These are phyloP conservation scores for Camellia oleifera DNA, from an alignment of 179 eudicot genomes.

Conservation along the genomic window DNA sequence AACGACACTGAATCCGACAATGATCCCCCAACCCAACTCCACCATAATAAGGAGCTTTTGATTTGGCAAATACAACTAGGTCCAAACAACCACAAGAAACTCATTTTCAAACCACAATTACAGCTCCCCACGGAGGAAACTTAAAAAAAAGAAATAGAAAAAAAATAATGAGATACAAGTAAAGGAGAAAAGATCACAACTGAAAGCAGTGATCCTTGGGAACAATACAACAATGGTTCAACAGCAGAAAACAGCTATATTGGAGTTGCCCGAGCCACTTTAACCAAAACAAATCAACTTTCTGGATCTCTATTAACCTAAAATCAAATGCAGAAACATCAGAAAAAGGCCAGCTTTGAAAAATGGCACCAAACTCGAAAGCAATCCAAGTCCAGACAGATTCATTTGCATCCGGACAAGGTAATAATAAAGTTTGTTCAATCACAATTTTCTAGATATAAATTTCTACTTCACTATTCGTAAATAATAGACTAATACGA, in stretches of 20 bases:
- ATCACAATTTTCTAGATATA: slow-evolving; percentile 16
- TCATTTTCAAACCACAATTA: not conserved
- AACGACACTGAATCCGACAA: too few relatives aligned
- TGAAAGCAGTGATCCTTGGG: not conserved
- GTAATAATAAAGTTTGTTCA: not conserved
- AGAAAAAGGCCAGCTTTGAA: slow-evolving; percentile 10
- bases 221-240: not conserved
- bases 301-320: slow-evolving; percentile 12
- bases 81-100: not conserved
- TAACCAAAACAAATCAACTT: not conserved
- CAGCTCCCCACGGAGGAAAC: not conserved
- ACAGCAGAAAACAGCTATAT: not conserved
- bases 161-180: not conserved
- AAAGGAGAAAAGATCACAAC: not conserved
- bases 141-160: too few relatives aligned
- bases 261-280: not conserved
- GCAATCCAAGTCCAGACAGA: slow-evolving; percentile 11
- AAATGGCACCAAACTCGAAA: slow-evolving; percentile 9
- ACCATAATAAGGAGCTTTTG: not conserved
- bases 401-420: not conserved
- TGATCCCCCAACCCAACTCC: not conserved
- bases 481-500: slow-evolving; percentile 26
- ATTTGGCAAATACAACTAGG: not conserved
- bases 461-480: slow-evolving; percentile 21
- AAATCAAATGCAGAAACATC: not conserved